Base-by-base conservation (phyloP, 371 early-diverging fungal species). In the Apophysomyces sp. region DNA sequence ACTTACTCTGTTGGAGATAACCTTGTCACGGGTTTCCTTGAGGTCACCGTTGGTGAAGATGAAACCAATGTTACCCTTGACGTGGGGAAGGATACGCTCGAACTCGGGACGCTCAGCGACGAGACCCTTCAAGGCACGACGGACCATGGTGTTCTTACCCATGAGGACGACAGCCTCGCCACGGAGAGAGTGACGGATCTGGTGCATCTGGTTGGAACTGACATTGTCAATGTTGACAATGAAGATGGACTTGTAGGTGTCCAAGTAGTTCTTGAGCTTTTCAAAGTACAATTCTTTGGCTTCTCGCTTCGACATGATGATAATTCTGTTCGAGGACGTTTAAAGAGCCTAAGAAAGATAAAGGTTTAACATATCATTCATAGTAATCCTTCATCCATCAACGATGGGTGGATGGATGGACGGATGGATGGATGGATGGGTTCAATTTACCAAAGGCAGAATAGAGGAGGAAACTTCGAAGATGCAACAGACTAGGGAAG, bases 91-190 rank as follows among this genome's bases (percentile, higher is more conserved):
- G 57, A 98, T 85, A 81, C 90, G 86, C 76, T 96, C 94, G 82
- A 87, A 93, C 70, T 91, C 84, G 73, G 97, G 96, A 83, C 93
- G 85, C 70, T 92, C 93, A 61, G 66, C 55, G 65, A 90, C 67
- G 66, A 94, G 71, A 68, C 86, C 86, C 77, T 92, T 88, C 68
- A 99, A 87, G 60, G 95, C 98, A 80, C 94, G 91, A 75, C 97
- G 97, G 60, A 99, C 97, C 93, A 98, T 97, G 81, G 99, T 99
- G 96, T 99, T 99, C 93, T 99, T 99, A 74, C 99, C 99, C 97
- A 99, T 98, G 51, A 99, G 89, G 58, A 99, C 90, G 74, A 88
- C 93, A 69, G 91, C 97, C 59, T 93, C 83, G 56, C 92, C 93
- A 80, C 99, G 94, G 77, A 98, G 90, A 61, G 89, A 80, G 73